Percentiles rank a stretch among this genome's conserved stretches.
These are phyloP conservation scores for Pugionium cornutum DNA, from an alignment of 345 rosid genomes.

Conservation along the genomic window DNA sequence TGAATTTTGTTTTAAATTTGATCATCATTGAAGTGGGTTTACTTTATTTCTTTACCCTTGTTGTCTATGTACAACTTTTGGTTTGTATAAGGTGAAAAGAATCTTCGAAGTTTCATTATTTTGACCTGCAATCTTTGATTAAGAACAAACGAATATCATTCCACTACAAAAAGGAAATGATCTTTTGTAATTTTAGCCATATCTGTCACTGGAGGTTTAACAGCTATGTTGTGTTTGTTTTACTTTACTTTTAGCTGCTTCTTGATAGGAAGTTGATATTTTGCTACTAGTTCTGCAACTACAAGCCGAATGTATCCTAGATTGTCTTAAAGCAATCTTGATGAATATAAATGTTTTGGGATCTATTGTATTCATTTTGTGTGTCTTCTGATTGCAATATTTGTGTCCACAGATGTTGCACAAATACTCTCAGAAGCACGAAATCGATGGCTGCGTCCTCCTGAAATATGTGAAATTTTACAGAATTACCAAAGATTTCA, in stretches of 20 bases:
- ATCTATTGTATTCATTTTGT: not conserved
- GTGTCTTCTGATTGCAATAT: not conserved
- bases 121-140: not conserved
- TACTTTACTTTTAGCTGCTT: not conserved
- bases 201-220: not conserved
- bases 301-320: not conserved
- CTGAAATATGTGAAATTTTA: constrained; percentile 92
- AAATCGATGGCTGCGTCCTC: constrained; percentile 89
- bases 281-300: not conserved
- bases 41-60: constrained; percentile 7
- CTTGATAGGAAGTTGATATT: too few relatives aligned
- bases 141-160: not conserved
- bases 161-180: not conserved
- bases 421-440: constrained; percentile 86
- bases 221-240: constrained; percentile 15
- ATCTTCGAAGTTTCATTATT: not conserved
- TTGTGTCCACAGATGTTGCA: constrained; percentile 57
- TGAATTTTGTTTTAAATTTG: constrained; percentile 20
- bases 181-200: constrained; percentile 1
- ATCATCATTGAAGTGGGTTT: constrained; percentile 19
- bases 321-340: constrained; percentile 14
- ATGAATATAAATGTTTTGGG: not conserved
- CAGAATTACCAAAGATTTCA: constrained; percentile 55
- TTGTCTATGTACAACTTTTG: not conserved
- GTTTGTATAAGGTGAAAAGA: too few relatives aligned